Conservation (phyloP, 1,139 yeast genomes). For the Debaryomycetaceae sp. region DNA sequence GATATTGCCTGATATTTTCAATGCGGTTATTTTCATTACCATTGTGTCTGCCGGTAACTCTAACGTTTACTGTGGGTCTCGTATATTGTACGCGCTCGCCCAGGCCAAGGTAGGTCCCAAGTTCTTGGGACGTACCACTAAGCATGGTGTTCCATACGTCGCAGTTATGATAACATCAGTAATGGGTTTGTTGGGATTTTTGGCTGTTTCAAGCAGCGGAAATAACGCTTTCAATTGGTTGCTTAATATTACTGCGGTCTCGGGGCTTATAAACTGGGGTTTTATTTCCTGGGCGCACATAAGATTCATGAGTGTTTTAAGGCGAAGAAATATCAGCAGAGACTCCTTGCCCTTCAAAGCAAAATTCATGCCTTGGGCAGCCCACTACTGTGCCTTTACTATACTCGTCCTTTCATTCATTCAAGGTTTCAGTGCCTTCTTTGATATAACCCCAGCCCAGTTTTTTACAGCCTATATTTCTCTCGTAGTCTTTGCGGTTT, state of each 20-base stretch:
- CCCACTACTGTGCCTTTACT: constrained; percentile 54
- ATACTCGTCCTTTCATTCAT: constrained; percentile 55
- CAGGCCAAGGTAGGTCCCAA: constrained; percentile 60
- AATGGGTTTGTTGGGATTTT: constrained; percentile 65
- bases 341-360: constrained; percentile 70
- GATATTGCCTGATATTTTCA: constrained; percentile 66
- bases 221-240: constrained; percentile 77
- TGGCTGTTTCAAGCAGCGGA: constrained; percentile 61
- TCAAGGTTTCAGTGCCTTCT: constrained; percentile 69
- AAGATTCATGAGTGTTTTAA: constrained; percentile 62
- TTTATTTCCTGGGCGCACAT: constrained; percentile 64
- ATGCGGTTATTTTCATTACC: constrained; percentile 67
- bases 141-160: constrained; percentile 63
- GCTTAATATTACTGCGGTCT: constrained; percentile 73
- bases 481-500: constrained; percentile 49
- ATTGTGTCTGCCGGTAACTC: constrained; percentile 80
- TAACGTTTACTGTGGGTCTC: constrained; percentile 74
- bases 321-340: constrained; percentile 56
- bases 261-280: constrained; percentile 75
- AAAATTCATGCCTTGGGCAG: constrained; percentile 58
- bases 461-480: constrained; percentile 71
- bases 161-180: constrained; percentile 57
- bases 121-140: constrained; percentile 48
- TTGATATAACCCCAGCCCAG: constrained; percentile 46
- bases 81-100: constrained; percentile 67